These are phyloP conservation scores for Piper betle DNA, from an alignment of 164 flowering plant genomes.

Conservation along the genomic window DNA sequence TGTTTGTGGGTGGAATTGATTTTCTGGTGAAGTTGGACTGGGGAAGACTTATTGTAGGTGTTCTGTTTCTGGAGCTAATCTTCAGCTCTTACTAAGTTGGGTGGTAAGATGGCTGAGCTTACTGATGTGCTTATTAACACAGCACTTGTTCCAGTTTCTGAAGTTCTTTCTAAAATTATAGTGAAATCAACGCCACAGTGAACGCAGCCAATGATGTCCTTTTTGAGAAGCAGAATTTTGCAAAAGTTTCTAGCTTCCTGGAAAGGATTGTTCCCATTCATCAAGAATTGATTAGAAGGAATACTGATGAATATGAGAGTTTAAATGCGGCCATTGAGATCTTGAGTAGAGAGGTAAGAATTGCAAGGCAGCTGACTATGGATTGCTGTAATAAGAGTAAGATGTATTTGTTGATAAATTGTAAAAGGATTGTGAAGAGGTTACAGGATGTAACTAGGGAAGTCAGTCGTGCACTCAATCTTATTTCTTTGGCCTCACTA, in stretches of 20 bases:
- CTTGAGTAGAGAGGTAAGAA: slow-evolving; percentile 30
- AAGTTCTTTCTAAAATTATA: slow-evolving; percentile 24
- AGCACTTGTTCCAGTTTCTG: slow-evolving; percentile 24
- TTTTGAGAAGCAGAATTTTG: slow-evolving; percentile 40
- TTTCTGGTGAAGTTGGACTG: too few species aligned
- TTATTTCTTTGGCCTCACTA: slow-evolving; percentile 39
- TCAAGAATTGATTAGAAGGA: slow-evolving; percentile 28
- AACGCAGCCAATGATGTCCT: slow-evolving; percentile 33
- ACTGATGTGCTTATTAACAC: slow-evolving; percentile 13
- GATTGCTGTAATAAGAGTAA: slow-evolving; percentile 47
- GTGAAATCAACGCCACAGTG: slow-evolving; percentile 18
- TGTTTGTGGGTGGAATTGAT: too few species aligned
- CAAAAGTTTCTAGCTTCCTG: slow-evolving; percentile 30
- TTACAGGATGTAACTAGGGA: slow-evolving; percentile 32
- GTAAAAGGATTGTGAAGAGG: slow-evolving; percentile 28
- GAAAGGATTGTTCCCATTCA: slow-evolving; percentile 36
- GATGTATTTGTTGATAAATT: slow-evolving; percentile 49
- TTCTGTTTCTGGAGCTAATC: too few species aligned
- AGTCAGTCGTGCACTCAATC: slow-evolving; percentile 39
- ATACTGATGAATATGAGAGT: slow-evolving; percentile 20
- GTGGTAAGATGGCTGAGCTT: slow-evolving; percentile 9
- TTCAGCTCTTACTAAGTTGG: too few species aligned
- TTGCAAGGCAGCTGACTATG: slow-evolving; percentile 25
- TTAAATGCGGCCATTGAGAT: slow-evolving; percentile 28
- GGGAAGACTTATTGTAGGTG: too few species aligned